Evolutionary conservation across 305 asterid species (phyloP).

Genomic region (Fraxinus sp.): DNA sequence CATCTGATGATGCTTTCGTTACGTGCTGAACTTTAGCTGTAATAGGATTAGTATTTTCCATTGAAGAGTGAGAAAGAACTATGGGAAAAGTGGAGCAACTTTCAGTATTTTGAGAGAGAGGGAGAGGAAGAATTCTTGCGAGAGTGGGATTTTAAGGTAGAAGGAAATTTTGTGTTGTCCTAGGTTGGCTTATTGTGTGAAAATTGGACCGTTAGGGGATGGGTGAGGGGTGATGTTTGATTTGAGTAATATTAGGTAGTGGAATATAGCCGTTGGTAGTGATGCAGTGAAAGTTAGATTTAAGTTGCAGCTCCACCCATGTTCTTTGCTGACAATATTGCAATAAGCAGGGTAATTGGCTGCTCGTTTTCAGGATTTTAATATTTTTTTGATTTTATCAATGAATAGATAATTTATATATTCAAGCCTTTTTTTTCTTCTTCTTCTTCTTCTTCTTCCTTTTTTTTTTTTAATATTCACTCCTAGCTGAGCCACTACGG

Average conservation of each 20-base stretch:
- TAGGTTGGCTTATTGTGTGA: neutral
- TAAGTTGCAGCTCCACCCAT: neutral
- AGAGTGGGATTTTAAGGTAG: slow-evolving; percentile 3
- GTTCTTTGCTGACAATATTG: neutral
- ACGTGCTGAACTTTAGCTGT: slow-evolving; percentile 62
- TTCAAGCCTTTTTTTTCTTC: neutral
- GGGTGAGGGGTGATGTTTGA: neutral
- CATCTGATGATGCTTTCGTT: slow-evolving; percentile 71
- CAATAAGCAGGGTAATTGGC: neutral
- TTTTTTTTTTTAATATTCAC: no score
- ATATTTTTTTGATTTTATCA: no score
- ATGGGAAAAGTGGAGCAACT: slow-evolving; percentile 1
- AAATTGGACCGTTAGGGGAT: neutral
- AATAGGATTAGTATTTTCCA: slow-evolving; percentile 42
- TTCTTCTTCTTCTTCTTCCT: no score
- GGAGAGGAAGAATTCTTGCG: slow-evolving; percentile 10
- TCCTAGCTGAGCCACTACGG: no score
- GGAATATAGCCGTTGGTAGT: neutral
- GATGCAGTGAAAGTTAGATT: neutral
- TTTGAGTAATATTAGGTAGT: neutral
- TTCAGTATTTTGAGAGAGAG: slow-evolving; percentile 16
- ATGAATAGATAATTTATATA: neutral
- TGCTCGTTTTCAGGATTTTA: neutral
- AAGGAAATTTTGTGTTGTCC: slow-evolving; percentile 2
- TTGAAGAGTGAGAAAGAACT: neutral